Evolutionary conservation across 345 rosid genomes (phyloP), one percentile per base, ranked within the genome.

Genomic region (Gossypium longicalyx): DNA sequence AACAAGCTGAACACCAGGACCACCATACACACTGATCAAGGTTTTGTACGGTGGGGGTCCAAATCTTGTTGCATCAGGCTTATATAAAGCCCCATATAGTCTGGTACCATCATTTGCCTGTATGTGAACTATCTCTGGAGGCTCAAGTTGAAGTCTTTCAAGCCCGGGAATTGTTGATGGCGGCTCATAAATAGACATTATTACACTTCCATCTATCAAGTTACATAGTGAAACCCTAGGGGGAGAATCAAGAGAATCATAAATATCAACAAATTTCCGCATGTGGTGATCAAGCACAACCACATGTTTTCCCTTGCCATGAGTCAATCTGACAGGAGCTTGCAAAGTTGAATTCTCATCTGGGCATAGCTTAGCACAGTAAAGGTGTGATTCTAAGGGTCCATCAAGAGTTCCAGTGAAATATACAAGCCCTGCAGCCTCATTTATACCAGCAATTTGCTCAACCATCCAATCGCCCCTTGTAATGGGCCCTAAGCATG

Each of bases 21-120:
- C 98, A 48, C 99, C 99, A 27, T 94, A 94, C 13, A 92, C 98
- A 34, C 84, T 86, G 79, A 91, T 77, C 87, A 94, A 77, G 23
- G 96, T 91, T 85, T 85, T 92, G 86, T 92, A 94, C 0, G 98
- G 98, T 22, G 98, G 99, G 69, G 98, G 96, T 29, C 99, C 99
- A 64, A 85, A 87, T 82, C 77, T 91, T 62, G 83, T 73, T 29
- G 79, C 71, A 77, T 92, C 95, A 2, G 99, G 99, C 82, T 78
- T 87, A 75, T 92, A 95, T 73, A 95, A 44, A 49, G 97, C 96
- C n/a, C 97, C 98, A 25, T 87, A 89, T 45, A 95, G 77, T 9
- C 45, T 70, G 8, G 90, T 85, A 72, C 97, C 98, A 73, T 92
- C 97, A 75, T 83, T 86, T 61, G 90, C 91, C 79, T 84, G 84